A percentile compares a stretch with the other conserved stretches of the same genome.
phyloP scores from a whole-genome alignment of 2,329 filamentous ascomycete species.

The Diplodia scrobiculata region DNA sequence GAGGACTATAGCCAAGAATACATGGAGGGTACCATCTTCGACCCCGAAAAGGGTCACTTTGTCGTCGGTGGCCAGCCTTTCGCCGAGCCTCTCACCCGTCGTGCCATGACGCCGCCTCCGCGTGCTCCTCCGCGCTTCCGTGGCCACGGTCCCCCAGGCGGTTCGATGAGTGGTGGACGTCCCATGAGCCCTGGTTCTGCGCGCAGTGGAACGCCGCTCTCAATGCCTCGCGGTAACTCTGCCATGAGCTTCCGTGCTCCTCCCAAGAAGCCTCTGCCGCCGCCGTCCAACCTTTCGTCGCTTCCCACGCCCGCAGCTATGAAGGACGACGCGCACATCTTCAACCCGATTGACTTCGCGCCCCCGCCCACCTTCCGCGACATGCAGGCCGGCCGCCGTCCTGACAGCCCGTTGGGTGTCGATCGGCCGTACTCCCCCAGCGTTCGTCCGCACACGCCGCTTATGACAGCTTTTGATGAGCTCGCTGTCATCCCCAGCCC shows the following conservation, averaged over 20 bases:
- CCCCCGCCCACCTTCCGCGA: slow-evolving; percentile 67
- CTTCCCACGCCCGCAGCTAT: slow-evolving; percentile 85
- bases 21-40: slow-evolving; percentile 58
- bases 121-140: slow-evolving; percentile 61
- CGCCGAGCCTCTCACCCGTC: slow-evolving; percentile 79
- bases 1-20: slow-evolving; percentile 76
- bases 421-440: slow-evolving; percentile 71
- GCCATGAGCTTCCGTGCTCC: slow-evolving; percentile 43
- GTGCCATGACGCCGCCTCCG: slow-evolving; percentile 94
- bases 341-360: slow-evolving; percentile 80
- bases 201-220: slow-evolving; percentile 33
- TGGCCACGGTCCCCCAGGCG: slow-evolving; percentile 46
- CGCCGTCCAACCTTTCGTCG: slow-evolving; percentile 71
- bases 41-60: slow-evolving; percentile 65
- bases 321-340: slow-evolving; percentile 72
- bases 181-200: slow-evolving; percentile 20
- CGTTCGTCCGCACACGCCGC: slow-evolving; percentile 72
- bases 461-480: slow-evolving; percentile 84
- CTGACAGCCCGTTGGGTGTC: slow-evolving; percentile 62
- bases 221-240: slow-evolving; percentile 44
- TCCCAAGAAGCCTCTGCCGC: slow-evolving; percentile 65
- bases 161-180: slow-evolving; percentile 34
- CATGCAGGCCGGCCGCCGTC: slow-evolving; percentile 64
- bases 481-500: slow-evolving; percentile 84
- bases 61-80: slow-evolving; percentile 64